Evolutionary conservation across 306 rosid species (phyloP).

Genomic region (Malus domestica): ASM211411v1 NC_041792.1:31723907-31724406

Average conservation of each 20-base stretch:
- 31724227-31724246: slow-evolving; percentile 9
- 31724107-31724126: slow-evolving; percentile 46
- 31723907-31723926: slow-evolving; percentile 16
- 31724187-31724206: slow-evolving; percentile 20
- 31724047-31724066: background rate
- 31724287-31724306: slow-evolving; percentile 14
- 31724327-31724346: slow-evolving; percentile 45
- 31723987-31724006: background rate
- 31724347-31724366: slow-evolving; percentile 36
- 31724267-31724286: slow-evolving; percentile 22
- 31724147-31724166: slow-evolving; percentile 24
- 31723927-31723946: slow-evolving; percentile 8
- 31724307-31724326: slow-evolving; percentile 36
- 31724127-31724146: slow-evolving; percentile 36
- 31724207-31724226: slow-evolving; percentile 20
- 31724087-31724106: slow-evolving; percentile 11
- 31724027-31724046: background rate
- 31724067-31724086: slow-evolving; percentile 2
- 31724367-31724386: slow-evolving; percentile 17
- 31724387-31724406: slow-evolving; percentile 19
- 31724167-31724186: slow-evolving; percentile 28
- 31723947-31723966: slow-evolving; percentile 1
- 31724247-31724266: slow-evolving; percentile 23
- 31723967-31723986: background rate
- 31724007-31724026: background rate